Evolutionary conservation across 2,329 filamentous ascomycete genomes (phyloP), one percentile per base, ranked within the genome.

Genomic region (Juglanconis juglandina): DNA sequence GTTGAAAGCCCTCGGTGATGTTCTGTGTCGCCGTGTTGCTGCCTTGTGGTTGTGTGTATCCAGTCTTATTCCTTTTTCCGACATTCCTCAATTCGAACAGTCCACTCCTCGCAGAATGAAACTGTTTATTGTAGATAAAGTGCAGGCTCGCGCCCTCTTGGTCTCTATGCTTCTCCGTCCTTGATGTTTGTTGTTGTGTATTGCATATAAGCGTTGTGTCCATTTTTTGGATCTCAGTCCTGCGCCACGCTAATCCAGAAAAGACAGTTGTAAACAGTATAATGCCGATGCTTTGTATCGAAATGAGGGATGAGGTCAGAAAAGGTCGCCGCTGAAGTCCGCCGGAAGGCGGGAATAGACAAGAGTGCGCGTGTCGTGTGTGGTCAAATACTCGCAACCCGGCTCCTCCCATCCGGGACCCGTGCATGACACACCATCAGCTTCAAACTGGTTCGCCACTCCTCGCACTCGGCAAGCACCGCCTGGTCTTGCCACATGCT

Each of bases 351-450:
- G 8, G 14, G 30, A 32, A 13, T 33, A n/a, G 10, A 37, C 33
- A 6, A 33, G 5, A 33, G 14, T 13, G 30, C 17, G 13, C 11
- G 7, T 30, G 44, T 42, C 32, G 41, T 51, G 51, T 58, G 41
- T 53, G 33, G 11, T 75, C 63, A 84, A 58, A 83, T 76, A 66
- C 79, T 83, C 33, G 77, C 78, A 53, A 80, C 73, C 17, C 81
- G 75, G 51, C 70, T 68, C 58, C 73, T 70, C n/a, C 66, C 67
- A 51, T 84, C 80, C 5, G 92, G 92, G 63, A 94, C 91, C 69
- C 94, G 89, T 14, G 92, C 93, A 71, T 96, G 92, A 67, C 92
- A 96, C 61, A 98, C 93, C 73, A 96, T 86, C 68, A 98, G 81
- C 73, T 94, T 92, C 73, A 98, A 88, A 64, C 90, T 96, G 1